phyloP scores from a whole-genome alignment of 371 early-diverging fungal genomes.

The Mucor irregularis region DNA sequence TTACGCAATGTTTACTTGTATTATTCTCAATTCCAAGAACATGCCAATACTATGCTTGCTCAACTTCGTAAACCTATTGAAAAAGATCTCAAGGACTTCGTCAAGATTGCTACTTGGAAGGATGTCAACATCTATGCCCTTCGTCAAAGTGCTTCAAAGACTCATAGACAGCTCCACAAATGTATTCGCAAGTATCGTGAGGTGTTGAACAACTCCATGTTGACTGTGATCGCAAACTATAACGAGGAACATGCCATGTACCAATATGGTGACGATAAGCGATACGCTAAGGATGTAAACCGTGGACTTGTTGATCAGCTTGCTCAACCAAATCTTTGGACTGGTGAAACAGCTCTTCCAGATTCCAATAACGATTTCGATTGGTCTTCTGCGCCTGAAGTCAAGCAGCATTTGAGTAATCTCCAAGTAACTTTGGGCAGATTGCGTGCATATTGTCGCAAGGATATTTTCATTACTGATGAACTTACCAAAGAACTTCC shows the following conservation, averaged over 20 bases:
- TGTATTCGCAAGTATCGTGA: slow-evolving; percentile 87
- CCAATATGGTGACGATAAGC: slow-evolving; percentile 54
- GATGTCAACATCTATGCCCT: slow-evolving; percentile 96
- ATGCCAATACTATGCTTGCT: slow-evolving; percentile 56
- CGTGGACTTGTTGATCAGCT: slow-evolving; percentile 38
- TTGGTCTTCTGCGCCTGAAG: slow-evolving; percentile 17
- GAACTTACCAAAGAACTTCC: slow-evolving; percentile 25
- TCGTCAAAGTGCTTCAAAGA: slow-evolving; percentile 85
- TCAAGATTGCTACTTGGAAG: slow-evolving; percentile 95
- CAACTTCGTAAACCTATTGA: slow-evolving; percentile 74
- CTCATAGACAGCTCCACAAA: slow-evolving; percentile 89
- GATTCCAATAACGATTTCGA: slow-evolving; percentile 3
- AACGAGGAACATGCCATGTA: slow-evolving; percentile 58
- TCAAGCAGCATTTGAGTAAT: slow-evolving; percentile 40
- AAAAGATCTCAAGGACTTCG: slow-evolving; percentile 89
- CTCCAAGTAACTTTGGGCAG: slow-evolving; percentile 36
- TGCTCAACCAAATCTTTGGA: slow-evolving; percentile 31
- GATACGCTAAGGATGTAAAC: slow-evolving; percentile 39
- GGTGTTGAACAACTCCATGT: slow-evolving; percentile 69
- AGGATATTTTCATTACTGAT: slow-evolving; percentile 32
- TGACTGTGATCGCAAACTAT: slow-evolving; percentile 71
- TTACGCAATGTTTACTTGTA: slow-evolving; percentile 69
- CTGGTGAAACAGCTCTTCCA: slow-evolving; percentile 19
- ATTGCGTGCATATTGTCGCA: slow-evolving; percentile 34
- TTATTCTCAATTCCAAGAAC: slow-evolving; percentile 74